A percentile compares a stretch with the other conserved stretches of the same genome.
Evolutionary conservation across 169 alveolate species (phyloP).

Genomic region (Theileria parva): DNA sequence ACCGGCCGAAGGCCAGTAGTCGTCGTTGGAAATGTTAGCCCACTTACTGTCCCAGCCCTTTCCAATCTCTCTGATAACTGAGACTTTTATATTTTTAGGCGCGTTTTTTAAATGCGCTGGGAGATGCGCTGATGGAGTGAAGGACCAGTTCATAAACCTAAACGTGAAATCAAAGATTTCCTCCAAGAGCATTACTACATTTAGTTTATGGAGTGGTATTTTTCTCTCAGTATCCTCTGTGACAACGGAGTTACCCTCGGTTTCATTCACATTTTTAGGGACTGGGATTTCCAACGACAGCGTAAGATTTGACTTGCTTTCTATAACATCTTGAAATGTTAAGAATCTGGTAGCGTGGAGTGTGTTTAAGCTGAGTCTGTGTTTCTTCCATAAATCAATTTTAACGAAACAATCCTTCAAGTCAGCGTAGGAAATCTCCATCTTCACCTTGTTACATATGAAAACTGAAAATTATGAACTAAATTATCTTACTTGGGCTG

Average conservation of each 20-base stretch:
- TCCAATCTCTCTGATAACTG: constrained; percentile 65
- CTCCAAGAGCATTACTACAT: constrained; percentile 70
- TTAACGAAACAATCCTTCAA: constrained; percentile 73
- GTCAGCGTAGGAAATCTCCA: constrained; percentile 79
- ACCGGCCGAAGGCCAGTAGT: constrained; percentile 79
- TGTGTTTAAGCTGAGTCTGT: constrained; percentile 72
- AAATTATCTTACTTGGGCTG: constrained; percentile 66
- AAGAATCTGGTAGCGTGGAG: constrained; percentile 73
- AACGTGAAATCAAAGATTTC: constrained; percentile 75
- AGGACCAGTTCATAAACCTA: constrained; percentile 81
- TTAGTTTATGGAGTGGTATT: constrained; percentile 49
- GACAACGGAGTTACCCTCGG: constrained; percentile 1
- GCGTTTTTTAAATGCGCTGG: constrained; percentile 51
- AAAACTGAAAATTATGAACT: constrained; percentile 54
- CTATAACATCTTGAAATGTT: constrained; percentile 78
- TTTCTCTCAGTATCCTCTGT: constrained; percentile 24
- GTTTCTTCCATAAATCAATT: constrained; percentile 82
- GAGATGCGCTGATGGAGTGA: constrained; percentile 65
- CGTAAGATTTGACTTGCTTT: constrained; percentile 74
- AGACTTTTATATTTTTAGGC: constrained; percentile 69
- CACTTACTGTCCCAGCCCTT: constrained; percentile 58
- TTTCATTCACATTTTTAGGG: constrained; percentile 25
- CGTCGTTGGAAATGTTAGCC: constrained; percentile 43
- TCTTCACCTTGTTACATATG: constrained; percentile 74
- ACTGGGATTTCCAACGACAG: constrained; percentile 69